Conservation (phyloP, 2,329 filamentous ascomycete species). For the Cadophora sp. region DNA sequence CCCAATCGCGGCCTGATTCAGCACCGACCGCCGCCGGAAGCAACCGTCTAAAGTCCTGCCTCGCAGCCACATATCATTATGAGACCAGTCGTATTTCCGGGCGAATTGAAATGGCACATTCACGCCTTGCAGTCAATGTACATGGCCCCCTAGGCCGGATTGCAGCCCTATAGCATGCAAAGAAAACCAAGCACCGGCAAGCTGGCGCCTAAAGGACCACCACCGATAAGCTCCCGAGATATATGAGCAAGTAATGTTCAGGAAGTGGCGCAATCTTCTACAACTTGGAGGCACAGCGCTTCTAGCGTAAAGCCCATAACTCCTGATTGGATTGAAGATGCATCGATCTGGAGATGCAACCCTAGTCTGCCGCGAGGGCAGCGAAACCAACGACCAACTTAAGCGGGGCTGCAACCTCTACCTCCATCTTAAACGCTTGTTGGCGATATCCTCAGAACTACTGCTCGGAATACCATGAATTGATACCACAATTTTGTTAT, state of each 20-base stretch:
- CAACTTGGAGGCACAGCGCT: background rate
- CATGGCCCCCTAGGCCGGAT: background rate
- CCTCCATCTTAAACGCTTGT: background rate
- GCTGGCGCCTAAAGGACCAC: slow-evolving; percentile 10
- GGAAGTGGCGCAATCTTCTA: slow-evolving; percentile 4
- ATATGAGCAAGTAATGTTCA: background rate
- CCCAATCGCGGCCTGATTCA: slow-evolving; percentile 27
- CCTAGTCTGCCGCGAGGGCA: background rate
- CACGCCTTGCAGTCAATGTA: background rate
- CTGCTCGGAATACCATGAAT: background rate
- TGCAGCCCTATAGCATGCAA: background rate
- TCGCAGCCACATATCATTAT: background rate
- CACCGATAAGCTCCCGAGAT: background rate
- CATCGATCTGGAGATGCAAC: background rate
- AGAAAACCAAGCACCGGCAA: background rate
- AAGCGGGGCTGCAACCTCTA: background rate
- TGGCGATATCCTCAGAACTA: background rate
- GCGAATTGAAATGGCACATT: background rate
- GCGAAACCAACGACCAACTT: background rate
- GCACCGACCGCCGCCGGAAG: slow-evolving; percentile 4
- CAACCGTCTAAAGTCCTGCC: background rate
- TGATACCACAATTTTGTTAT: background rate
- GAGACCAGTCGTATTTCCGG: slow-evolving; percentile 11
- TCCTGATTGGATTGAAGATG: background rate
- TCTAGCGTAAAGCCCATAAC: slow-evolving; percentile 4